Conservation (phyloP, 2,329 filamentous ascomycete species). For the Fusarium transvaalense region DNA sequence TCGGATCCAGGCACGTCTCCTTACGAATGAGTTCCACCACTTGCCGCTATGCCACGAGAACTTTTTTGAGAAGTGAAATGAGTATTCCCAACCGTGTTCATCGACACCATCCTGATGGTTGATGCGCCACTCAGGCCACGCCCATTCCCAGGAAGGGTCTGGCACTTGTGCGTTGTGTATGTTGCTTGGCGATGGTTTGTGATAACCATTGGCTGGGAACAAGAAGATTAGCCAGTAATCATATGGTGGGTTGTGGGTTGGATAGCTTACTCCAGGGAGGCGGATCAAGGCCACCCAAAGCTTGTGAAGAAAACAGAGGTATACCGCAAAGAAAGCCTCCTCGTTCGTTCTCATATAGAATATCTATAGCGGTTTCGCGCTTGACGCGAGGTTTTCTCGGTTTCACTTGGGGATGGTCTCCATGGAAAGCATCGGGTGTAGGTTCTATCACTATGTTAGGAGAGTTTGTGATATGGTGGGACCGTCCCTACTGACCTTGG, state of each 20-base stretch:
- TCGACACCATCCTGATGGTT: slow-evolving; percentile 81
- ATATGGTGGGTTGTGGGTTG: neutral
- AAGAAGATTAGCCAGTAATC: slow-evolving; percentile 13
- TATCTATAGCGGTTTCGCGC: slow-evolving; percentile 76
- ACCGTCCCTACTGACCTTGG: slow-evolving; percentile 45
- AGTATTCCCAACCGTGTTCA: slow-evolving; percentile 96
- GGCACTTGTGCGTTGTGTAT: slow-evolving; percentile 92
- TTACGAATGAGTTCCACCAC: slow-evolving; percentile 97
- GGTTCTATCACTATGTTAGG: slow-evolving; percentile 47
- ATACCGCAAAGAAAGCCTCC: slow-evolving; percentile 91
- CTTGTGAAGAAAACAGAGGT: slow-evolving; percentile 88
- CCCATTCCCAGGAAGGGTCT: slow-evolving; percentile 96
- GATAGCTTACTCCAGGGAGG: slow-evolving; percentile 75
- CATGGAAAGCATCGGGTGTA: slow-evolving; percentile 45
- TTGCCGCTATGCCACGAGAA: slow-evolving; percentile 90
- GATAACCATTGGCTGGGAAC: slow-evolving; percentile 68
- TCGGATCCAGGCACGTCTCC: slow-evolving; percentile 87
- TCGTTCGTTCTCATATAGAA: slow-evolving; percentile 95
- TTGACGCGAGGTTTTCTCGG: slow-evolving; percentile 51
- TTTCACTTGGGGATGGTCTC: slow-evolving; percentile 52
- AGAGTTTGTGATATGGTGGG: neutral
- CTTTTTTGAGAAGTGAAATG: slow-evolving; percentile 80
- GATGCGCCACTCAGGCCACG: slow-evolving; percentile 73
- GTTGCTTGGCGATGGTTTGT: slow-evolving; percentile 71
- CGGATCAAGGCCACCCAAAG: slow-evolving; percentile 87